Percentiles rank a stretch among this genome's conserved stretches.
Evolutionary conservation across 768 basidiomycete genomes (phyloP).

Genomic region (Coprinellus micaceus): DNA sequence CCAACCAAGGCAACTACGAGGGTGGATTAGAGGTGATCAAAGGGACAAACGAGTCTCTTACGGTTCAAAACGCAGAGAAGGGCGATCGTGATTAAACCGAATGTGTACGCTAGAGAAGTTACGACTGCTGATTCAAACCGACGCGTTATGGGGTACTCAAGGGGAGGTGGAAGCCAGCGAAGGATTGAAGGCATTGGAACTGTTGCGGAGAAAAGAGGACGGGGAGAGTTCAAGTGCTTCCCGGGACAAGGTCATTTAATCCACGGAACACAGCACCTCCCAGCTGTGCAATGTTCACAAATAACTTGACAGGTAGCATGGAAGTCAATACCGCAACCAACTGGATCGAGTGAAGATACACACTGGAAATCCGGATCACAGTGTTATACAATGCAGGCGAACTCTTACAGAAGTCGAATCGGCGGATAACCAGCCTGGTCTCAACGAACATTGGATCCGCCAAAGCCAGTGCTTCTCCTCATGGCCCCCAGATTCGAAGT

Average conservation of each 20-base stretch:
- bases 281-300: no score
- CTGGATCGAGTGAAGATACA: no score
- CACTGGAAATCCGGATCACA: no score
- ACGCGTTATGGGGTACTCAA: slow-evolving; percentile 17
- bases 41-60: background rate
- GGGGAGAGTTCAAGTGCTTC: no score
- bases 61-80: slow-evolving; percentile 17
- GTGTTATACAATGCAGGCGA: background rate
- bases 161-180: background rate
- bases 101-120: slow-evolving; percentile 1
- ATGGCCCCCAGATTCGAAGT: slow-evolving; percentile 65
- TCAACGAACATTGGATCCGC: slow-evolving; percentile 71
- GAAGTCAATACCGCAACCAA: no score
- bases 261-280: no score
- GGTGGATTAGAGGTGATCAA: background rate
- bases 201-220: background rate
- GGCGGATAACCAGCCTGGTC: slow-evolving; percentile 4
- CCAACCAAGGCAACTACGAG: slow-evolving; percentile 18
- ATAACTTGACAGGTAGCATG: no score
- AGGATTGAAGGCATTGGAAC: background rate
- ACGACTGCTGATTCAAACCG: background rate
- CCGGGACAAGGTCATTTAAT: no score
- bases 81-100: slow-evolving; percentile 10
- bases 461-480: slow-evolving; percentile 76
- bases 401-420: background rate